Evolutionary conservation across 2,329 filamentous ascomycete species (phyloP).

Genomic region (Alternaria arbusti): DNA sequence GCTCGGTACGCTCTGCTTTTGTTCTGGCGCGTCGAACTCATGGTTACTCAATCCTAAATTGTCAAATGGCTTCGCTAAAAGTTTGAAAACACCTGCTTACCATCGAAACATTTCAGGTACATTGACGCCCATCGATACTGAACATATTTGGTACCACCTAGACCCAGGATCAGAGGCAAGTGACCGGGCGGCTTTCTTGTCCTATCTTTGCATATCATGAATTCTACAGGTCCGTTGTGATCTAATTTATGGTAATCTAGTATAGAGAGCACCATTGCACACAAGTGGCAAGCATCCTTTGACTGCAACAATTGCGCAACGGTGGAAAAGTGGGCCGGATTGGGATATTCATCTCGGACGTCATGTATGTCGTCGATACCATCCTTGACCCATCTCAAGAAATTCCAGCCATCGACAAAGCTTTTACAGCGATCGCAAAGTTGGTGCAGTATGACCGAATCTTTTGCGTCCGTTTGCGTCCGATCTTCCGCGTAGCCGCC

Average conservation of each 20-base stretch:
- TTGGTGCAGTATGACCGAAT: neutral
- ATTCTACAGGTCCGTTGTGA: too few relatives aligned
- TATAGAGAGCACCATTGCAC: neutral
- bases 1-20: neutral
- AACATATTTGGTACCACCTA: too few relatives aligned
- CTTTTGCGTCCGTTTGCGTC: too few relatives aligned
- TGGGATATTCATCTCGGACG: fast-evolving
- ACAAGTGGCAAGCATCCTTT: neutral
- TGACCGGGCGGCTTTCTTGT: too few relatives aligned
- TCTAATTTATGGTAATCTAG: neutral
- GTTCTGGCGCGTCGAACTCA: neutral
- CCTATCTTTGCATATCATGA: too few relatives aligned
- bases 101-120: neutral
- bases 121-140: too few relatives aligned
- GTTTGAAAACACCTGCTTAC: neutral
- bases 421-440: neutral
- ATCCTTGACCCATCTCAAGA: fast-evolving
- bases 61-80: neutral
- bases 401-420: neutral
- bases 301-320: neutral
- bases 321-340: neutral
- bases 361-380: too few relatives aligned
- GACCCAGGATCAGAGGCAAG: too few relatives aligned
- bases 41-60: neutral
- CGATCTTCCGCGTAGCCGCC: too few relatives aligned